Percentiles rank a stretch among this genome's conserved stretches.
Evolutionary conservation across 139 green algal genomes (phyloP).

Genomic region (Chlamydomonas eustigma): DNA sequence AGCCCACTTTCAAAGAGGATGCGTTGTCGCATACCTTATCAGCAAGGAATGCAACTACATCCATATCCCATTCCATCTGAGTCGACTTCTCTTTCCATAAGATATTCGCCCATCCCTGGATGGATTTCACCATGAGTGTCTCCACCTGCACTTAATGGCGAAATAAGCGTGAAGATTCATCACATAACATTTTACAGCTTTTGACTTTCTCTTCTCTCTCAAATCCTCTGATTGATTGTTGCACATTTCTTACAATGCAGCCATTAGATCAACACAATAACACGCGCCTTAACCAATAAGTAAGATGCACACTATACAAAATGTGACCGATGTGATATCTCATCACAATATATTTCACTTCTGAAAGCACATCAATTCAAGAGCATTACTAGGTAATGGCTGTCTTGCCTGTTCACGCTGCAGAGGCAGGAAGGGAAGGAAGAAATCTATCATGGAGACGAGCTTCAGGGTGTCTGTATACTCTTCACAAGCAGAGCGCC

Average conservation of each 20-base stretch:
- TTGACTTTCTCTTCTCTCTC: no score
- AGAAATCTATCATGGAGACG: slow-evolving; percentile 64
- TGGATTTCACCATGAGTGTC: slow-evolving; percentile 41
- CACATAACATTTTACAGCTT: no score
- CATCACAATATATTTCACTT: no score
- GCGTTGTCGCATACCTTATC: slow-evolving; percentile 30
- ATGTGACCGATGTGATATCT: no score
- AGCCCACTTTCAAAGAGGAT: no score
- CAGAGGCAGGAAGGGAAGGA: slow-evolving; percentile 77
- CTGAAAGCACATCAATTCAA: no score
- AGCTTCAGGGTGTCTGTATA: slow-evolving; percentile 67
- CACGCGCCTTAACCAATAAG: no score
- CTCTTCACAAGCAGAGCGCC: slow-evolving; percentile 52
- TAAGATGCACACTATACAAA: no score
- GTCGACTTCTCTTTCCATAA: slow-evolving; percentile 10
- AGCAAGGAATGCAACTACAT: slow-evolving; percentile 55
- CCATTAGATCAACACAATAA: no score
- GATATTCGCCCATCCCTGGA: slow-evolving; percentile 25
- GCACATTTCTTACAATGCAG: no score
- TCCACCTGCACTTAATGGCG: background rate
- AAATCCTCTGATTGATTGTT: no score
- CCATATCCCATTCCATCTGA: slow-evolving; percentile 39
- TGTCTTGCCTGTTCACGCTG: slow-evolving; percentile 40
- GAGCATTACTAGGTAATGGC: background rate
- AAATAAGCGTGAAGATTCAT: no score